A percentile compares a stretch with the other conserved stretches of the same genome.
Conservation (phyloP, 106 monocot species). For the Posidonia australis region DNA sequence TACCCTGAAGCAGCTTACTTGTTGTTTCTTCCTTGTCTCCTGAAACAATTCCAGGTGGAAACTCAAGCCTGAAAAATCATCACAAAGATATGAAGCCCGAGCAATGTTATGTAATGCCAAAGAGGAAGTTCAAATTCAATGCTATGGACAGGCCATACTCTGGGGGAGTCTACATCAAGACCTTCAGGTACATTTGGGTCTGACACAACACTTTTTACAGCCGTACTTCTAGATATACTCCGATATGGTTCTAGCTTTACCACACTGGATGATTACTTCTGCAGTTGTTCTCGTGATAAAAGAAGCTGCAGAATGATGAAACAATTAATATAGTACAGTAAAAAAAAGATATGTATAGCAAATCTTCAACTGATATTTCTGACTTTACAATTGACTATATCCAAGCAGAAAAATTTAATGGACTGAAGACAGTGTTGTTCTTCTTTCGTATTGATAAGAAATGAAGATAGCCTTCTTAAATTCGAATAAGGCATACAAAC, state of each 20-base stretch:
- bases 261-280: constrained; percentile 1
- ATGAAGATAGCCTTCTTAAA: background rate
- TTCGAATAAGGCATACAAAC: constrained; percentile 8
- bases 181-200: constrained; percentile 18
- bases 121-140: background rate
- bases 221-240: constrained; percentile 11
- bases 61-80: constrained; percentile 29
- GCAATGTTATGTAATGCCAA: background rate
- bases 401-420: too few relatives aligned
- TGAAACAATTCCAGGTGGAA: constrained; percentile 38
- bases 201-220: constrained; percentile 17
- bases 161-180: constrained; percentile 12
- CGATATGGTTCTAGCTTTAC: constrained; percentile 13
- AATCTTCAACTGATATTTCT: too few relatives aligned
- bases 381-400: too few relatives aligned
- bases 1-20: constrained; percentile 43
- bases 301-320: constrained; percentile 10
- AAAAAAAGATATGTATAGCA: too few relatives aligned
- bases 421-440: too few relatives aligned
- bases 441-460: too few relatives aligned
- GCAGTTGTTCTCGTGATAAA: constrained; percentile 14
- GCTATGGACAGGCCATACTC: constrained; percentile 9
- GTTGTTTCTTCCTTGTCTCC: constrained; percentile 51
- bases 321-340: background rate
- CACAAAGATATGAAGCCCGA: background rate